These are phyloP conservation scores for Moelleriella libera DNA, from an alignment of 2,329 filamentous ascomycete species.

Conservation along the genomic window DNA sequence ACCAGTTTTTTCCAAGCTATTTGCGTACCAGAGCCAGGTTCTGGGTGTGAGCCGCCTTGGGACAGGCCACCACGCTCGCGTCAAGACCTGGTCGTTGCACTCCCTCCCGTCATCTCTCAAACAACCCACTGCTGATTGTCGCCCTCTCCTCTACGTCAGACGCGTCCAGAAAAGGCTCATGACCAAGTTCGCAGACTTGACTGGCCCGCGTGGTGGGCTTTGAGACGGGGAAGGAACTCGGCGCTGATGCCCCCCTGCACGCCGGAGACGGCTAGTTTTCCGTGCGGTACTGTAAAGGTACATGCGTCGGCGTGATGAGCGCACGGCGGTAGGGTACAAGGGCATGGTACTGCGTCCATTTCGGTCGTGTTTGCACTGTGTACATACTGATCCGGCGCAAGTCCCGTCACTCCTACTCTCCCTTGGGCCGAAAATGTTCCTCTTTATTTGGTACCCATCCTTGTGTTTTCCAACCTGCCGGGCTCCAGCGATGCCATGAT, in stretches of 20 bases:
- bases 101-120: neutral
- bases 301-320: slow-evolving; percentile 14
- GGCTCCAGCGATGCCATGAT: no score
- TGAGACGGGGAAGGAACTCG: neutral
- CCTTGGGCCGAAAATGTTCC: no score
- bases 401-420: neutral
- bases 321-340: slow-evolving; percentile 21
- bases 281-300: slow-evolving; percentile 25
- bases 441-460: no score
- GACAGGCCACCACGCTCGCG: neutral
- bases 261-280: slow-evolving; percentile 4
- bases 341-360: slow-evolving; percentile 12
- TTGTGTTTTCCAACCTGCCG: no score
- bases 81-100: neutral
- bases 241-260: neutral
- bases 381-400: slow-evolving; percentile 11
- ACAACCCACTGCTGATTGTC: neutral
- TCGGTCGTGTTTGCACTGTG: slow-evolving; percentile 16
- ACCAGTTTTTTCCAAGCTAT: neutral
- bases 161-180: neutral
- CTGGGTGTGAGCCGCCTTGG: neutral
- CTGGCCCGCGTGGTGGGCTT: slow-evolving; percentile 1
- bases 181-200: neutral
- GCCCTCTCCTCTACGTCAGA: neutral
- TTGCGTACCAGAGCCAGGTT: neutral